Evolutionary conservation across 2,329 filamentous ascomycete species (phyloP).

Genomic region (Alternaria sp.): DNA sequence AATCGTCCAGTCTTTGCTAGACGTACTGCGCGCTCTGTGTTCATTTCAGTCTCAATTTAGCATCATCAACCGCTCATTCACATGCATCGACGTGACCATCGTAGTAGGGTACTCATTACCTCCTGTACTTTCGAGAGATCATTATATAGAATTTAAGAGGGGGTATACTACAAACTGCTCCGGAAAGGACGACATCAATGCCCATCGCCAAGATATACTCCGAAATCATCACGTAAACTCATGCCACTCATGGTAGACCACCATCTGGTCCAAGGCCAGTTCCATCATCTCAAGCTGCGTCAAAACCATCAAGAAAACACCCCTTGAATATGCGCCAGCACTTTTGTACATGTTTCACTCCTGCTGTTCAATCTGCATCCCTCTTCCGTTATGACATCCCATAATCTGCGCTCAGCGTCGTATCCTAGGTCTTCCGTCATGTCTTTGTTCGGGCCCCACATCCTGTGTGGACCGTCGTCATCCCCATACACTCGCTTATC

Average conservation of each 20-base stretch:
- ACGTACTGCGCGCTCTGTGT: not conserved
- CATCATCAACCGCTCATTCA: not conserved
- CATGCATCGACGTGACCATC: not conserved
- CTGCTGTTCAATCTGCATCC: slow-evolving; percentile 23
- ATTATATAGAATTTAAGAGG: not conserved
- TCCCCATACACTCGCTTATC: slow-evolving; percentile 11
- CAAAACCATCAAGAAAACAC: slow-evolving; percentile 25
- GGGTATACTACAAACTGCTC: not conserved
- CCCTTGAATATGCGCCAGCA: slow-evolving; percentile 17
- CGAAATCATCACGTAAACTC: not conserved
- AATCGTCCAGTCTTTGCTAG: not conserved
- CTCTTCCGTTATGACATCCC: slow-evolving; percentile 29
- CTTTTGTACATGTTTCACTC: slow-evolving; percentile 16
- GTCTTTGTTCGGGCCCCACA: slow-evolving; percentile 26
- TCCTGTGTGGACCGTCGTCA: slow-evolving; percentile 19
- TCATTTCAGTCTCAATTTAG: not conserved
- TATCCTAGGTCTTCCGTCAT: slow-evolving; percentile 25
- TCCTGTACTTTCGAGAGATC: not conserved
- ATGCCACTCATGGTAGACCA: not conserved
- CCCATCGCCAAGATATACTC: not conserved
- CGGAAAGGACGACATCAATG: not conserved
- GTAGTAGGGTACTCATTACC: not conserved
- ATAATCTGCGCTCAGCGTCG: slow-evolving; percentile 34
- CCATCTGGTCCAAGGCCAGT: not conserved
- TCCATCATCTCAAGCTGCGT: slow-evolving; percentile 8